Evolutionary conservation across 306 rosid species (phyloP), one percentile per base, ranked within the genome.

Genomic region (Senna siamea): DNA sequence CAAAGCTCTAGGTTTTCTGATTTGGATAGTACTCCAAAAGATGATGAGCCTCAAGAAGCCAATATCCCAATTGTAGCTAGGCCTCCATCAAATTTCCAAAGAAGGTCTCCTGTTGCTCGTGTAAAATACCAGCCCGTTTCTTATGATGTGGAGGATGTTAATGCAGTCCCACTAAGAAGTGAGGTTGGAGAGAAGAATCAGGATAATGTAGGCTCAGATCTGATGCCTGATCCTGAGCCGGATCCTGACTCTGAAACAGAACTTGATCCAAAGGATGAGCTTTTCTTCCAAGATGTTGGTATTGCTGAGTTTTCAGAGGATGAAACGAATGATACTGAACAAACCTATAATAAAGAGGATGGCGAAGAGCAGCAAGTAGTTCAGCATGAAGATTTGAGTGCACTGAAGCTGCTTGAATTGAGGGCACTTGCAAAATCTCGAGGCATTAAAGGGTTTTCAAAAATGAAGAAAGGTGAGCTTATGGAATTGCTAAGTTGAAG

Each of bases 91-190:
- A 87, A 12, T 68, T 94, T 94, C 77, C 95, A 85, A 76, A 91
- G 88, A 65, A 89, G 78, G 84, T 94, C 97, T 67, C 99, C 99
- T 6, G 78, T 94, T 54, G 87, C 96, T 79, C 95, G 96, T 15
- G 48, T 81, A 54, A 87, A 84, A 38, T 83, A 82, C 85, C 86
- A 88, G 70, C 83, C 95, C 44, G 69, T 85, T 71, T 73, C 81
- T 70, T 58, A 84, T 22, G 77, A 80, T 35, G 86, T 71, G 73
- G 82, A 72, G 32, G 78, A 56, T 41, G 66, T 69, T 57, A 56
- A 78, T 70, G 56, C 63, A 7, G 54, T 48, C 56, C 66, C 83
- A 12, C 74, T 65, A 37, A 74, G 70, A 54, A 79, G 64, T 66
- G 85, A 59, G 37, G 76, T 67, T 63, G 72, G 66, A 46, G 84